Evolutionary conservation across 2,329 filamentous ascomycete genomes (phyloP).

Genomic region (Cladophialophora chaetospira): DNA sequence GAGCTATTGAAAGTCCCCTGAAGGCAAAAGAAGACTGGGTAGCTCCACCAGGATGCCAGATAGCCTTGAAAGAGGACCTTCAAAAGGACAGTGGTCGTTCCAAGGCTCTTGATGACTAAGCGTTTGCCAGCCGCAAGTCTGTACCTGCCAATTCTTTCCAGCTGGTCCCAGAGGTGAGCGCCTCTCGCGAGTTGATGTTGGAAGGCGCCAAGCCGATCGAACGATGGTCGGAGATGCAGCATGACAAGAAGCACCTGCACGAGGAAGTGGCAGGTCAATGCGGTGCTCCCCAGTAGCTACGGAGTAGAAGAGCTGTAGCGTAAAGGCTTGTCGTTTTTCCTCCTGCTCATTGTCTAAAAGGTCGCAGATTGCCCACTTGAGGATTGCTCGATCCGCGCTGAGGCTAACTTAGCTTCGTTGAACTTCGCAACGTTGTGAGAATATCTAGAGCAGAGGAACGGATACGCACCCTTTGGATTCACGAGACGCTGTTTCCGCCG

Average conservation of each 20-base stretch:
- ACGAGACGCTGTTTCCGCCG: conserved; percentile 13
- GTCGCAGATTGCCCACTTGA: background rate
- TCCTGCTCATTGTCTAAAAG: background rate
- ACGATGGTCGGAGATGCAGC: background rate
- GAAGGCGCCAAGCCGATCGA: background rate
- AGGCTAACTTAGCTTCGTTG: conserved; percentile 2
- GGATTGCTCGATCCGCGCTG: background rate
- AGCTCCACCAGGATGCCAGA: conserved; percentile 4
- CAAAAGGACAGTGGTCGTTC: background rate
- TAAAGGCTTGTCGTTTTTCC: background rate
- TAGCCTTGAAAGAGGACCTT: background rate
- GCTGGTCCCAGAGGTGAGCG: background rate
- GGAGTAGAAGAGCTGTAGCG: background rate
- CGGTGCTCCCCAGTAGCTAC: background rate
- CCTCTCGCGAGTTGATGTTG: background rate
- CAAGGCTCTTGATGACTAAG: background rate
- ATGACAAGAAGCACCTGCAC: background rate
- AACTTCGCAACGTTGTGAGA: conserved; percentile 7
- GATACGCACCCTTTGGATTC: conserved; percentile 5
- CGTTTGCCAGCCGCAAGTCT: background rate
- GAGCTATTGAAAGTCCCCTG: conserved; percentile 9
- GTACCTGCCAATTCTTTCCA: background rate
- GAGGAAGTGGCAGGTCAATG: background rate
- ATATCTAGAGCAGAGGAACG: background rate
- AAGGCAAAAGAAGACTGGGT: background rate